Base-by-base conservation (phyloP, 2,329 filamentous ascomycete species). In the Colletotrichum theobromicola region DNA sequence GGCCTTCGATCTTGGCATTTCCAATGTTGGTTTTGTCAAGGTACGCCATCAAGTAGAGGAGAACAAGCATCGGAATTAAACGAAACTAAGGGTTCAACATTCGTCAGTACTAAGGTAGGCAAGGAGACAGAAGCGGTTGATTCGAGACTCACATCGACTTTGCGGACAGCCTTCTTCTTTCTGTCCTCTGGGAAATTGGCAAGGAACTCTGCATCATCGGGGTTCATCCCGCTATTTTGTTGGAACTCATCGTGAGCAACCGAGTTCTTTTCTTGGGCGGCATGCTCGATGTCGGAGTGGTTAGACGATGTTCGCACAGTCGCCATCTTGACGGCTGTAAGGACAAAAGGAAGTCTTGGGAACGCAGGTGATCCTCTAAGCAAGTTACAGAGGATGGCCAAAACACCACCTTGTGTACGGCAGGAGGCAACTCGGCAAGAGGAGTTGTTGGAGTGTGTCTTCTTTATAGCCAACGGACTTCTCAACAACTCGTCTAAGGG, bases 1-100 rank as follows among this genome's bases (percentile, higher is more conserved):
- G 81, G 0, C 89, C 89, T 9, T 89, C 89, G 10, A 92, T 80
- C 76, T 85, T 87, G 4, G 89, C 89, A 80, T 92, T 92, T 30
- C 89, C 87, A 12, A 77, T 77, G 35, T 77, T 77, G n/a, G 83
- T 84, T 57, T 79, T 77, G 63, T 84, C 81, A 50, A 83, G 76
- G 50, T 81, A 80, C 15, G 80, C 77, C 71, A 79, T 79, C 7
- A 82, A 75, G 71, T 82, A 83, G 7, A 82, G 72, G 4, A 82
- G 61, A 4, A 81, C 75, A 4, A 83, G 77, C 79, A 82, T 81
- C 1, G 79, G 81, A 1, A 82, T 66, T 5, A 83, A 70, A 7
- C 79, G 73, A 46, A 70, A 69, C 79, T 81, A 46, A 35, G 7
- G n/a, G 34, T 21, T 4, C 42, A 10, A n/a, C n/a, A 4, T 13